A percentile compares a stretch with the other conserved stretches of the same genome.
Conservation (phyloP, 352 stramenopile genomes). For the Phytophthora pseudosyringae region DNA sequence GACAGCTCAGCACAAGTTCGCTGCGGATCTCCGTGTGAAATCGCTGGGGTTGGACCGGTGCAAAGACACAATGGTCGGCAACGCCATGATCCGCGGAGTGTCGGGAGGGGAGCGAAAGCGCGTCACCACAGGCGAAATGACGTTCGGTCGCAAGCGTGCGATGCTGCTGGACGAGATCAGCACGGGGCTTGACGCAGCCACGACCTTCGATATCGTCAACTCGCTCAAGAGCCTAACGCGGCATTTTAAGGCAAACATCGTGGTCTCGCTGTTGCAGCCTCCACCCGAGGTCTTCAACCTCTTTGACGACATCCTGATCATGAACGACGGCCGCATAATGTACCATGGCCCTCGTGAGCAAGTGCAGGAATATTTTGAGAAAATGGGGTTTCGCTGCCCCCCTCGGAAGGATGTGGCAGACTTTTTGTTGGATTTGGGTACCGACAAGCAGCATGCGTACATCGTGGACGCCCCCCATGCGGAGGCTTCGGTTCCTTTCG, state of each 20-base stretch:
- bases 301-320: conserved; percentile 94
- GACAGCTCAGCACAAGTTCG: conserved; percentile 46
- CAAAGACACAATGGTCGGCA: conserved; percentile 68
- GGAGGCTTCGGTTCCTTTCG: conserved; percentile 26
- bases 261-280: conserved; percentile 91
- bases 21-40: conserved; percentile 41
- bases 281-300: conserved; percentile 93
- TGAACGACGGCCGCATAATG: conserved; percentile 92
- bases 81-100: conserved; percentile 69
- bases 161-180: conserved; percentile 85
- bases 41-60: conserved; percentile 56
- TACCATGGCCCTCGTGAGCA: conserved; percentile 59
- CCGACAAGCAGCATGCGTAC: conserved; percentile 59
- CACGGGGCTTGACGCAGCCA: conserved; percentile 61
- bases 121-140: conserved; percentile 90
- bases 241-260: conserved; percentile 57
- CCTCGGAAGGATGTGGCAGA: conserved; percentile 57
- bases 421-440: conserved; percentile 62
- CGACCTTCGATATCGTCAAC: conserved; percentile 68
- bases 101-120: conserved; percentile 92
- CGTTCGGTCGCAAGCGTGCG: conserved; percentile 78
- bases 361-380: conserved; percentile 56
- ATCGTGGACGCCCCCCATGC: conserved; percentile 14
- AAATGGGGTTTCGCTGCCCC: conserved; percentile 54
- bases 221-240: conserved; percentile 52